Percentiles rank a stretch among this genome's conserved stretches.
Evolutionary conservation across 1,284 basidiomycete species (phyloP).

Genomic region (Marasmius oreades): DNA sequence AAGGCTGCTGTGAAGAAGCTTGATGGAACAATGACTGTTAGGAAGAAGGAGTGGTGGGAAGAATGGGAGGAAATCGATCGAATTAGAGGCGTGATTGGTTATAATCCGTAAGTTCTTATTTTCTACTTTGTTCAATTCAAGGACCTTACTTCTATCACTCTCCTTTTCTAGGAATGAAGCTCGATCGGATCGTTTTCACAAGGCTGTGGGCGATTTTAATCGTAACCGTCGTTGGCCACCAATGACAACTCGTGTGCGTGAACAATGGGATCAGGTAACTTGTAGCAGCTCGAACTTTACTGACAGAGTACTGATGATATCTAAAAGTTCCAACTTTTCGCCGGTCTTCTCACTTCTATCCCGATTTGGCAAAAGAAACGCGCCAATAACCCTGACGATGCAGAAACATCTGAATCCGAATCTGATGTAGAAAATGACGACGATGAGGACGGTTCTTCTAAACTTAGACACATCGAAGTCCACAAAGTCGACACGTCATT

Average conservation of each 20-base stretch:
- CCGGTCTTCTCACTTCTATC: slow-evolving; percentile 44
- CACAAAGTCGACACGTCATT: background rate
- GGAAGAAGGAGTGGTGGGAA: slow-evolving; percentile 53
- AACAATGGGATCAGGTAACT: slow-evolving; percentile 61
- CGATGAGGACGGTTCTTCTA: slow-evolving; percentile 1
- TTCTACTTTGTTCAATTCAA: no score
- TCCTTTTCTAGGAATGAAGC: slow-evolving; percentile 32
- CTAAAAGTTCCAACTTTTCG: slow-evolving; percentile 51
- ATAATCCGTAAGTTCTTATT: slow-evolving; percentile 40
- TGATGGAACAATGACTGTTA: background rate
- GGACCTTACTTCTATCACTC: background rate
- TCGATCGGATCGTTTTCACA: slow-evolving; percentile 51
- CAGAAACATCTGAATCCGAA: slow-evolving; percentile 11
- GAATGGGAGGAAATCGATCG: slow-evolving; percentile 61
- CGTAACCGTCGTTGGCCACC: slow-evolving; percentile 50
- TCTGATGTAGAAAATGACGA: slow-evolving; percentile 24
- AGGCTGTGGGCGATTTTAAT: slow-evolving; percentile 56
- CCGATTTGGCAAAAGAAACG: slow-evolving; percentile 24
- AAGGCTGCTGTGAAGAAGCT: background rate
- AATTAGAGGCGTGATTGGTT: slow-evolving; percentile 18
- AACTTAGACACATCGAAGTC: slow-evolving; percentile 8
- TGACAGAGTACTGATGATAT: slow-evolving; percentile 11
- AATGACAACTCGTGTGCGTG: slow-evolving; percentile 35
- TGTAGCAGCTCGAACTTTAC: background rate
- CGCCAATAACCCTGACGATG: slow-evolving; percentile 21